These are phyloP conservation scores for Colletotrichum plurivorum DNA, from an alignment of 2,329 filamentous ascomycete genomes.

Conservation along the genomic window DNA sequence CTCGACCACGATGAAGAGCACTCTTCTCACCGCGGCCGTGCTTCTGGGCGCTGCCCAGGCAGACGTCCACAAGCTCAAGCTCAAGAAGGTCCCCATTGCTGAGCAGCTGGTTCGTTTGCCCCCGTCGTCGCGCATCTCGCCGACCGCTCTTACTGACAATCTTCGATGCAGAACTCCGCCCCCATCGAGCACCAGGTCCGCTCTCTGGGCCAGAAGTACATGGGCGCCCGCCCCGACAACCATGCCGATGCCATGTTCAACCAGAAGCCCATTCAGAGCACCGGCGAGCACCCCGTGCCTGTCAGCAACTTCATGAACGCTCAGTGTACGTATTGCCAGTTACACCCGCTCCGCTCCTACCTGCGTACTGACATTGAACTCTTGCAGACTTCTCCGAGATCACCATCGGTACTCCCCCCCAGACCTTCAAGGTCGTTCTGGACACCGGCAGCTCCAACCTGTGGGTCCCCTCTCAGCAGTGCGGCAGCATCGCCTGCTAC, in stretches of 20 bases:
- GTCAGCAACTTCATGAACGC: constrained; percentile 99
- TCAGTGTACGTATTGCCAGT: constrained; percentile 80
- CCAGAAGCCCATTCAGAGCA: constrained; percentile 75
- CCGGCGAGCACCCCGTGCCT: constrained; percentile 83
- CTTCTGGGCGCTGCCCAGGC: constrained; percentile 88
- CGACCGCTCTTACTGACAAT: constrained; percentile 37
- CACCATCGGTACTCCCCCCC: constrained; percentile 89
- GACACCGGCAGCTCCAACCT: constrained; percentile 99
- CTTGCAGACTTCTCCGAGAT: constrained; percentile 94
- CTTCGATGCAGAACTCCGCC: constrained; percentile 72
- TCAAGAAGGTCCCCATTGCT: constrained; percentile 93
- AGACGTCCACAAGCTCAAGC: constrained; percentile 94
- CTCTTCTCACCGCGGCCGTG: constrained; percentile 82
- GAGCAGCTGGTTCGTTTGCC: constrained; percentile 85
- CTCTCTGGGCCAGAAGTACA: constrained; percentile 94
- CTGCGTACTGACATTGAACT: not conserved
- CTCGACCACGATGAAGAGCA: constrained; percentile 82
- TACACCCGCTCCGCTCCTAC: not conserved
- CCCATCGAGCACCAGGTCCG: constrained; percentile 86
- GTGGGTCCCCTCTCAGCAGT: constrained; percentile 94
- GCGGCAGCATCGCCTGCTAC: constrained; percentile 97
- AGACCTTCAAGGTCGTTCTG: constrained; percentile 97
- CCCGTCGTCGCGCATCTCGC: not conserved
- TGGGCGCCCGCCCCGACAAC: constrained; percentile 81
- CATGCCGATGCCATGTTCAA: constrained; percentile 86